Percentiles rank a stretch among this genome's conserved stretches.
Conservation (phyloP, 2,329 filamentous ascomycete genomes). For the Diaporthe longicolla region DNA sequence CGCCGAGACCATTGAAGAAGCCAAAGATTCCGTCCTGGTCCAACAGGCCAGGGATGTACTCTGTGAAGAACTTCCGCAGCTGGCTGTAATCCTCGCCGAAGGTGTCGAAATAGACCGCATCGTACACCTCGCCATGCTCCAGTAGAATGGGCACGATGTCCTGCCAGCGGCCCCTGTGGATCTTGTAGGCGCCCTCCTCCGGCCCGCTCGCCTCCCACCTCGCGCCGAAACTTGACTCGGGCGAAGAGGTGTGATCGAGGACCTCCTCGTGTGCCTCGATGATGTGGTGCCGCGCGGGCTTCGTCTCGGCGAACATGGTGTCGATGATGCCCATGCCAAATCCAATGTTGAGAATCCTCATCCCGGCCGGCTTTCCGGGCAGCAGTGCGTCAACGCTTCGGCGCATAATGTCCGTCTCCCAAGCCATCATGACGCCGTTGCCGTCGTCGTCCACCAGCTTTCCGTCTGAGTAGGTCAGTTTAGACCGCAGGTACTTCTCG, state of each 20-base stretch:
- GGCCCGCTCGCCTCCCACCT: constrained; percentile 69
- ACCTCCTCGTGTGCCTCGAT: constrained; percentile 88
- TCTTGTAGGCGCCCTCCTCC: constrained; percentile 77
- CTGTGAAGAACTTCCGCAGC: constrained; percentile 88
- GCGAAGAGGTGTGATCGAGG: constrained; percentile 71
- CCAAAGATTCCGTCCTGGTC: constrained; percentile 82
- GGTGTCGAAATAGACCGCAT: constrained; percentile 97
- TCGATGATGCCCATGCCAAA: constrained; percentile 95
- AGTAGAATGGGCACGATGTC: constrained; percentile 80
- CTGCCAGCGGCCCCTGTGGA: constrained; percentile 85
- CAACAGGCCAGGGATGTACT: constrained; percentile 85
- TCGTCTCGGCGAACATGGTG: constrained; percentile 77
- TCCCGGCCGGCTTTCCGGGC: constrained; percentile 58
- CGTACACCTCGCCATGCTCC: constrained; percentile 78
- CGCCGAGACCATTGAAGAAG: constrained; percentile 92
- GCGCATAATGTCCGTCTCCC: constrained; percentile 90
- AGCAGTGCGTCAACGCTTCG: constrained; percentile 79
- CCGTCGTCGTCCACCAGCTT: constrained; percentile 80
- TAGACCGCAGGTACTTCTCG: constrained; percentile 77
- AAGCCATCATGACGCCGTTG: constrained; percentile 95
- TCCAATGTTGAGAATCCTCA: constrained; percentile 85
- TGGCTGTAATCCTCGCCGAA: constrained; percentile 95
- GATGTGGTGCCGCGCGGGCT: constrained; percentile 82
- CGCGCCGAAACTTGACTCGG: constrained; percentile 66
- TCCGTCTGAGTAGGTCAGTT: constrained; percentile 73